Evolutionary conservation across 768 basidiomycete genomes (phyloP).

Genomic region (Mycena floridula): DNA sequence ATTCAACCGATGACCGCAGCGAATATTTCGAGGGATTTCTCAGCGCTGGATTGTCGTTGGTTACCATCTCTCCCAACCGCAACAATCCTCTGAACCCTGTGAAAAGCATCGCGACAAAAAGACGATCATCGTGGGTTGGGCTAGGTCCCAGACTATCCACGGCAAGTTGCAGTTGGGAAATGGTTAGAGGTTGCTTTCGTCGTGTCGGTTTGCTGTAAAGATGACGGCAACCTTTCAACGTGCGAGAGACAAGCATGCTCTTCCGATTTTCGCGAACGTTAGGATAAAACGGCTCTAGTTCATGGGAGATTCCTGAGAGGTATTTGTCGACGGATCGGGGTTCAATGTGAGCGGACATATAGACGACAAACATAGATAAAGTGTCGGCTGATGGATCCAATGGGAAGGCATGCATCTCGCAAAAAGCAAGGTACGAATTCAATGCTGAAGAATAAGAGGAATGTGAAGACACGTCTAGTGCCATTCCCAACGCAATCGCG

Average conservation of each 20-base stretch:
- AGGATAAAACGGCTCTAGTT: background rate
- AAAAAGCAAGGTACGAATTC: no score
- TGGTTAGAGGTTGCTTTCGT: background rate
- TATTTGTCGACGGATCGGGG: no score
- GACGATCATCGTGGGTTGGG: background rate
- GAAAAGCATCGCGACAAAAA: background rate
- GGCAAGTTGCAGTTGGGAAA: background rate
- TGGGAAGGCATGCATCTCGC: no score
- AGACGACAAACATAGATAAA: no score
- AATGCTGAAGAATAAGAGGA: no score
- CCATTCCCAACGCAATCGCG: constrained; percentile 20
- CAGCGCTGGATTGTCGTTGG: background rate
- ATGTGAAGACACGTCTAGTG: no score
- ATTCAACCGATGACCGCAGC: background rate
- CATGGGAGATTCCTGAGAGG: no score
- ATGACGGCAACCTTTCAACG: background rate
- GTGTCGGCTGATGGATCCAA: constrained; percentile 20
- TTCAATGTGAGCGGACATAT: no score
- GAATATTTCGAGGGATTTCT: background rate
- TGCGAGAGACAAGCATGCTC: background rate
- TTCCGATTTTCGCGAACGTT: background rate
- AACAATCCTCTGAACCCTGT: background rate
- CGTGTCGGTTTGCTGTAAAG: background rate
- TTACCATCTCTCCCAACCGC: background rate
- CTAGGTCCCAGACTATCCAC: background rate